Conservation (phyloP, 192 early-diverging fungal species). For the Ramicandelaber brevisporus region DNA sequence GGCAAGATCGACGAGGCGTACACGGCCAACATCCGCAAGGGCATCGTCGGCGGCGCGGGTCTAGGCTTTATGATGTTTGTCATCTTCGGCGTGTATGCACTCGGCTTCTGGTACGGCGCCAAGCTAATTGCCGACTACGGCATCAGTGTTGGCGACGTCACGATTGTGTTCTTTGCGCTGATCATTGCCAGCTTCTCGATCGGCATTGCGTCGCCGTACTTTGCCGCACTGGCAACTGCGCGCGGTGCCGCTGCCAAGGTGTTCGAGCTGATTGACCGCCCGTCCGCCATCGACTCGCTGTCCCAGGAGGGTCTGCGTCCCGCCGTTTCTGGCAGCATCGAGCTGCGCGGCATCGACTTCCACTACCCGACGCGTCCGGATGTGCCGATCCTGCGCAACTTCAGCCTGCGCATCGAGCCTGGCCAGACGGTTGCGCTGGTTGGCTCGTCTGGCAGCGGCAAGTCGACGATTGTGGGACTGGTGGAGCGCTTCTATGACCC, state of each 20-base stretch:
- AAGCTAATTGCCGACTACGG: slow-evolving; percentile 17
- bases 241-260: slow-evolving; percentile 57
- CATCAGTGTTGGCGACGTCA: slow-evolving; percentile 21
- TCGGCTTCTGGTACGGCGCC: slow-evolving; percentile 59
- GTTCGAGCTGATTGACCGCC: slow-evolving; percentile 56
- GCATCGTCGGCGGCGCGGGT: slow-evolving; percentile 25
- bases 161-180: slow-evolving; percentile 65
- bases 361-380: slow-evolving; percentile 61
- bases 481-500: slow-evolving; percentile 70
- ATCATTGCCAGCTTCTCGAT: slow-evolving; percentile 56
- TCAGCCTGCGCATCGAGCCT: slow-evolving; percentile 42
- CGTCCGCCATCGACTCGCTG: slow-evolving; percentile 41
- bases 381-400: slow-evolving; percentile 48
- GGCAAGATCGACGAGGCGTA: slow-evolving; percentile 36
- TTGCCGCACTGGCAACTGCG: slow-evolving; percentile 40
- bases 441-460: slow-evolving; percentile 63
- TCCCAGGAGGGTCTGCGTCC: slow-evolving; percentile 5
- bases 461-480: slow-evolving; percentile 61
- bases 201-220: slow-evolving; percentile 32
- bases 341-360: slow-evolving; percentile 58
- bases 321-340: slow-evolving; percentile 27
- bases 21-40: slow-evolving; percentile 29
- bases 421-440: slow-evolving; percentile 73
- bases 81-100: slow-evolving; percentile 47
- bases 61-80: slow-evolving; percentile 42